Conservation (phyloP, 768 basidiomycete genomes). For the Punctularia strigosozonata region DNA sequence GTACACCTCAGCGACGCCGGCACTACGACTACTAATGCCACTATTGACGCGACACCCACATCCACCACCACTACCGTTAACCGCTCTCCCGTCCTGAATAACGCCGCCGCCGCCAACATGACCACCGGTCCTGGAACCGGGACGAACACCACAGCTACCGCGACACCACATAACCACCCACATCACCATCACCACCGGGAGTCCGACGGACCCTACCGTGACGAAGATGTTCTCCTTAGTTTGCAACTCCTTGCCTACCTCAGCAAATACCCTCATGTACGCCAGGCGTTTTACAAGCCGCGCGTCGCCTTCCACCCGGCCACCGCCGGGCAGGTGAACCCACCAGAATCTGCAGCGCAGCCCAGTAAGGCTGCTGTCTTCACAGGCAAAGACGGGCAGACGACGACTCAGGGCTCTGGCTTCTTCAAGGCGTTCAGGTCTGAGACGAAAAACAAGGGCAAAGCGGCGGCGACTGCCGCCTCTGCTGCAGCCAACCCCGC, state of each 20-base stretch:
- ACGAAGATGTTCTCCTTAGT: constrained; percentile 87
- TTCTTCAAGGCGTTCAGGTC: constrained; percentile 36
- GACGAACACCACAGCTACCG: too few species aligned
- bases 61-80: not conserved
- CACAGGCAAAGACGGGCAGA: constrained; percentile 12
- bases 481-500: constrained; percentile 8
- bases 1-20: too few species aligned
- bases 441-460: constrained; percentile 30
- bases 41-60: not conserved
- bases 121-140: too few species aligned
- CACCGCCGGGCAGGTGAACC: constrained; percentile 22
- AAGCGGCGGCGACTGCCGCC: constrained; percentile 8
- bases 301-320: constrained; percentile 76
- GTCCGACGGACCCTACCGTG: constrained; percentile 66
- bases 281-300: constrained; percentile 90
- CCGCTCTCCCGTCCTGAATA: not conserved
- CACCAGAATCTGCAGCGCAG: constrained; percentile 1
- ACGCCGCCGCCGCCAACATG: constrained; percentile 11
- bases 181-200: constrained; percentile 23
- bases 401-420: constrained; percentile 22
- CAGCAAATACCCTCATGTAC: constrained; percentile 95
- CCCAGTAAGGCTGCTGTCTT: constrained; percentile 7
- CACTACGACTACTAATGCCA: not conserved
- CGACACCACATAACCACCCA: constrained; percentile 13
- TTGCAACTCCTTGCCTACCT: constrained; percentile 93